Conservation (phyloP, 2,329 filamentous ascomycete species). For the Fusarium sp. region DNA sequence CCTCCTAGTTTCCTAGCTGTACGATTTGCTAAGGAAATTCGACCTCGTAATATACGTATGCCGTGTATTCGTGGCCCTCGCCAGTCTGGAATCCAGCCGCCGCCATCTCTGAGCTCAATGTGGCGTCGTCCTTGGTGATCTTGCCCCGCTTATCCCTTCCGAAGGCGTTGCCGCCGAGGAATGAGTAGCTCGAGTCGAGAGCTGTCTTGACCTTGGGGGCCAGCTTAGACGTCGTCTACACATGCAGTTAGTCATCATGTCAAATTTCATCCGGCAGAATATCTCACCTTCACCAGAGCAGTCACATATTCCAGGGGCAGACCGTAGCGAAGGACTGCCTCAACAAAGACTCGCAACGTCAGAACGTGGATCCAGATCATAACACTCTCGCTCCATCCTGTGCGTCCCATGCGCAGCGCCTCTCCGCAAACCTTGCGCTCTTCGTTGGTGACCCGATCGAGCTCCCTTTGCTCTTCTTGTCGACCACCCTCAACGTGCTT, state of each 20-base stretch:
- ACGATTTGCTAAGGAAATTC: conserved; percentile 66
- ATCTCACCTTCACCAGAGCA: conserved; percentile 80
- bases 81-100: conserved; percentile 73
- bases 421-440: conserved; percentile 94
- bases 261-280: too few species aligned
- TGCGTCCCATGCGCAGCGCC: conserved; percentile 83
- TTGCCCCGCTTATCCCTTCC: conserved; percentile 93
- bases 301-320: conserved; percentile 90
- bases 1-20: not conserved
- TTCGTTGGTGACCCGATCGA: conserved; percentile 82
- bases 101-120: conserved; percentile 83
- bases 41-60: conserved; percentile 97
- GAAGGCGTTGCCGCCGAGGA: conserved; percentile 93
- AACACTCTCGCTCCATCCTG: conserved; percentile 94
- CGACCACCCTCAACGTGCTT: conserved; percentile 90
- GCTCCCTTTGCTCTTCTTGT: conserved; percentile 88
- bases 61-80: conserved; percentile 86
- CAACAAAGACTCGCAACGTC: conserved; percentile 91
- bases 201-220: conserved; percentile 80
- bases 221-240: conserved; percentile 81
- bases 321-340: conserved; percentile 96
- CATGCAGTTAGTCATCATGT: conserved; percentile 22
- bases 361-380: conserved; percentile 97
- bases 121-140: conserved; percentile 87
- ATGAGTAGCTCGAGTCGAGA: conserved; percentile 86